Evolutionary conservation across 1,139 yeast species (phyloP), one percentile per base, ranked within the genome.

Genomic region (Lodderomyces oxycetoniae): DNA sequence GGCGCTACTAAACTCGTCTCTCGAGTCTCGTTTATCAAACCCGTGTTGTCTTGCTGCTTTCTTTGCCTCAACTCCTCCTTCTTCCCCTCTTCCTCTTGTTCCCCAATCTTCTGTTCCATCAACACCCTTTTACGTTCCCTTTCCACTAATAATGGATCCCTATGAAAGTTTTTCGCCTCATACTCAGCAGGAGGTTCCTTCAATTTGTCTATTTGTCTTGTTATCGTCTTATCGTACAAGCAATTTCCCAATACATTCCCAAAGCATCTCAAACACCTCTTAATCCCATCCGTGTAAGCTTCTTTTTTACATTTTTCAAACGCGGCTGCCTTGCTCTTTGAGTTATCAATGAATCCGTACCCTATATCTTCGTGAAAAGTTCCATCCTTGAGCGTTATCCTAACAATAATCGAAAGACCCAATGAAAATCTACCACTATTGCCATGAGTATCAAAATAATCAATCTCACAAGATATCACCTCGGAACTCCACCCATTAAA

Each of bases 241-340:
- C 93, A 83, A 49, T 83, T 83, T 1, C 93, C 93, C 50, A 83
- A 58, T 0, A 85, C 85, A 52, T 82, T 82, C 28, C 94, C 94
- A 55, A 81, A 84, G 41, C 84, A 79, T 48, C 93, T 67, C 41
- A 84, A 63, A 22, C 89, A 82, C 41, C 94, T 61, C 51, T 84
- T 84, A 47, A 83, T 57, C 0, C 85, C 94, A 58, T 84, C 94
- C 0, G 94, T 84, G 33, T 79, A 75, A 0, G 93, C 91, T 44
- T 85, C 89, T 47, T 84, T 84, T 51, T 79, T 80, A 40, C 89
- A 82, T 47, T 83, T 81, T 48, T 83, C 94, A 52, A 82, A 82
- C 0, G 91, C 93, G 58, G 74, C 74, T 1, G 87, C 77, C 49
- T 79, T 79, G 26, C 77, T 67, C 36, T 74, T 72, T 28, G 85